Evolutionary conservation across 495 filamentous ascomycete species (phyloP).

Genomic region (Evansstolkia leycettana): DNA sequence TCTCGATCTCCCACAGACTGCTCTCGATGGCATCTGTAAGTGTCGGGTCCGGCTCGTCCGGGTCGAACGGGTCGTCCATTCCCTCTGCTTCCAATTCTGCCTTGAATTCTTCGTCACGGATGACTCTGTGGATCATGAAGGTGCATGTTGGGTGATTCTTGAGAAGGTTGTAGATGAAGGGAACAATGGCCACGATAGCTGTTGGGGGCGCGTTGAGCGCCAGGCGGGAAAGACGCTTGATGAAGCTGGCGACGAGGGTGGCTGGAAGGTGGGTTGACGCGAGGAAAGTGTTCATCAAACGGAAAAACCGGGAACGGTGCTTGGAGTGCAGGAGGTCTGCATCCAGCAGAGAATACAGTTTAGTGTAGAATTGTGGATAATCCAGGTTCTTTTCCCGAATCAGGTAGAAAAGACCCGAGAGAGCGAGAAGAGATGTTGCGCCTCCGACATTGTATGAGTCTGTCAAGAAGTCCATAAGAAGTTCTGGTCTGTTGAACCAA

Average conservation of each 20-base stretch:
- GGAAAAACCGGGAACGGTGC: constrained; percentile 87
- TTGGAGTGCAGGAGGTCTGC: constrained; percentile 79
- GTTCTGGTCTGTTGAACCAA: constrained; percentile 73
- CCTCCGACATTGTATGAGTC: constrained; percentile 84
- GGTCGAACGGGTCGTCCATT: constrained; percentile 68
- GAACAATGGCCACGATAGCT: constrained; percentile 77
- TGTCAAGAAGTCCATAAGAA: constrained; percentile 95
- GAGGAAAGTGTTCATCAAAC: constrained; percentile 83
- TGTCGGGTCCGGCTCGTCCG: constrained; percentile 67
- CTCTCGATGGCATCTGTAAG: constrained; percentile 80
- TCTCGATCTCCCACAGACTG: constrained; percentile 88
- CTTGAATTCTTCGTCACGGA: constrained; percentile 41
- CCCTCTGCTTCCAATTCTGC: constrained; percentile 50
- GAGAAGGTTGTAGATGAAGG: constrained; percentile 91
- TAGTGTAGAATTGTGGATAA: constrained; percentile 88
- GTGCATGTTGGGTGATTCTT: constrained; percentile 81
- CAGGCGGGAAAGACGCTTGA: constrained; percentile 79
- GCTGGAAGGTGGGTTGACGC: constrained; percentile 88
- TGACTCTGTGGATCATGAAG: constrained; percentile 85
- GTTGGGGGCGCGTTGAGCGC: constrained; percentile 74
- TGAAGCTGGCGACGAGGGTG: constrained; percentile 82
- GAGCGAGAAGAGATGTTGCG: constrained; percentile 69
- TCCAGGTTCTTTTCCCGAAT: constrained; percentile 89
- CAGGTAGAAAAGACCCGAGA: constrained; percentile 91
- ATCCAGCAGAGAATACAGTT: constrained; percentile 85